phyloP scores from a whole-genome alignment of 768 basidiomycete species.

The Suillus subalutaceus region DNA sequence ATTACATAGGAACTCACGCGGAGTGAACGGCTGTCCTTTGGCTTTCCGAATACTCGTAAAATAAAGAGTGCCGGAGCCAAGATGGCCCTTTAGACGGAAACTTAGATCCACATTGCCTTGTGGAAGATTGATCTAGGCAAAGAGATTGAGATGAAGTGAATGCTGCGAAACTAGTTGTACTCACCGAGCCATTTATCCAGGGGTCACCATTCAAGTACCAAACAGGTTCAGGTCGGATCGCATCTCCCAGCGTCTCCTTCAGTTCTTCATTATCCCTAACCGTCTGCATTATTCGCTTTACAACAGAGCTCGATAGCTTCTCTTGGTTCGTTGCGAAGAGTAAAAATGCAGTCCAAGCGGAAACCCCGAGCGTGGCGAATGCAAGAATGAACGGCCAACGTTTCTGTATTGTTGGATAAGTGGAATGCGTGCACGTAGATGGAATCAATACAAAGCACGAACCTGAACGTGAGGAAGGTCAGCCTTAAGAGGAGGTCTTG shows the following conservation, averaged over 20 bases:
- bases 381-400: conserved; percentile 63
- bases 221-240: conserved; percentile 38
- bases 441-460: neutral
- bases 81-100: conserved; percentile 74
- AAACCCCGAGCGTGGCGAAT: conserved; percentile 52
- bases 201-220: conserved; percentile 77
- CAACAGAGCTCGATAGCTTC: conserved; percentile 74
- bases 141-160: conserved; percentile 2
- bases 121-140: conserved; percentile 65
- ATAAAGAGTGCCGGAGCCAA: conserved; percentile 77
- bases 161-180: conserved; percentile 24
- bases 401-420: conserved; percentile 23
- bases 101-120: conserved; percentile 80
- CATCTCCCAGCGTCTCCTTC: conserved; percentile 61
- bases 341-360: conserved; percentile 71
- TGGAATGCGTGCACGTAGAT: neutral
- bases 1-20: conserved; percentile 41
- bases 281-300: conserved; percentile 64
- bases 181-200: conserved; percentile 65
- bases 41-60: conserved; percentile 82
- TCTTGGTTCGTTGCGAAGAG: conserved; percentile 76
- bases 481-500: conserved; percentile 38
- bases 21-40: conserved; percentile 70
- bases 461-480: conserved; percentile 50
- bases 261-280: conserved; percentile 56